These are phyloP conservation scores for Mycena kentingensis DNA, from an alignment of 768 basidiomycete species.

Conservation along the genomic window DNA sequence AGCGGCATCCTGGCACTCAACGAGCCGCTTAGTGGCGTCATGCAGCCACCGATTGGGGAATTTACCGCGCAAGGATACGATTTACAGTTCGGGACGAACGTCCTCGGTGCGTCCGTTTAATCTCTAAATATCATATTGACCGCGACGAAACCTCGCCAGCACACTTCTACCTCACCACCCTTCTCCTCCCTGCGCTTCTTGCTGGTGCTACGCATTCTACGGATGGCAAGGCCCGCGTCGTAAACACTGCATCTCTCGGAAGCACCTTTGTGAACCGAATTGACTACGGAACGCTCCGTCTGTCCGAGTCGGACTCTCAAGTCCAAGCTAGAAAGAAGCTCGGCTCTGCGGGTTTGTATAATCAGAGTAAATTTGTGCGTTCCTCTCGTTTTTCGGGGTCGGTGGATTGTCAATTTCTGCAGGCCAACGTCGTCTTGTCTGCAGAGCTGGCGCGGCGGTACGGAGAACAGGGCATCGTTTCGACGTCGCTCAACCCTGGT, in stretches of 20 bases:
- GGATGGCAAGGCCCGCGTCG: constrained; percentile 32
- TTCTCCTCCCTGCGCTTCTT: constrained; percentile 27
- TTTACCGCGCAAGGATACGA: constrained; percentile 33
- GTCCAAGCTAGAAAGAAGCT: constrained; percentile 25
- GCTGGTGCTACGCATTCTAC: constrained; percentile 28
- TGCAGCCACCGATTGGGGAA: constrained; percentile 25
- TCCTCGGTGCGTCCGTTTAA: constrained; percentile 16
- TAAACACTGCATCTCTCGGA: constrained; percentile 30
- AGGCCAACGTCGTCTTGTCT: constrained; percentile 34
- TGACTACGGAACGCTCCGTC: constrained; percentile 16
- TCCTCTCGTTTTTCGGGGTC: not conserved
- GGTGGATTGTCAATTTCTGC: not conserved
- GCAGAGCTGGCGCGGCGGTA: constrained; percentile 35
- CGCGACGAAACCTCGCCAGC: constrained; percentile 3
- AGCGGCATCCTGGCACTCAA: not conserved
- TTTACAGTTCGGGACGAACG: constrained; percentile 37
- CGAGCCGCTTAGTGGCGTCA: constrained; percentile 23
- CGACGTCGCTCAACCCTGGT: constrained; percentile 37
- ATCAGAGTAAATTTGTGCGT: constrained; percentile 35
- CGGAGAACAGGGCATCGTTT: constrained; percentile 33
- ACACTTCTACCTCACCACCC: constrained; percentile 27
- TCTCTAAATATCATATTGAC: not conserved
- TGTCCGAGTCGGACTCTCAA: constrained; percentile 34
- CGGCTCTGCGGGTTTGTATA: constrained; percentile 15
- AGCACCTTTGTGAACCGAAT: constrained; percentile 9